Evolutionary conservation across 441 rosid species (phyloP), one percentile per base, ranked within the genome.

Genomic region (Pelargonium citronellum): DNA sequence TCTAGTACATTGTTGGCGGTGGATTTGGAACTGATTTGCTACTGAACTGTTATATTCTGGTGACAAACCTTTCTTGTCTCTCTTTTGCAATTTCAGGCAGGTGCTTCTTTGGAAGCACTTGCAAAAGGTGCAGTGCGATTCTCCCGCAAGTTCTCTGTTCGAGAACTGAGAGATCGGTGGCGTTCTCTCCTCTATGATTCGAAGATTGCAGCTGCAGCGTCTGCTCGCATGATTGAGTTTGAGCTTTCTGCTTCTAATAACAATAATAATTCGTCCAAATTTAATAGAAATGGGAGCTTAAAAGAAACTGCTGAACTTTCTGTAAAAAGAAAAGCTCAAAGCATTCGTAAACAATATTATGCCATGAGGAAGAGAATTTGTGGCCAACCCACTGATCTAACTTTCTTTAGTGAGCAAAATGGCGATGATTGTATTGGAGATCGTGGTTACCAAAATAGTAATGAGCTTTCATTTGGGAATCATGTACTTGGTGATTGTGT

Each of bases 41-140:
- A 15, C 60, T 53, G 22, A 4, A 19, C 20, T 53, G 60, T 2
- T 15, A 5, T 53, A 53, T 53, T 53, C 60, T 53, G 60, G 60
- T 53, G 60, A 53, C 60, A 16, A 53, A 16, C 30, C 12, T 70
- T 70, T 24, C 15, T 19, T 15, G 41, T 58, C 6, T 61, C 71
- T 0, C 15, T 47, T 0, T 12, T 70, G 75, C 37, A 64, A 43
- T 73, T 81, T 22, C 72, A 87, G 89, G 76, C 71, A 13, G 89
- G 91, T 19, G 87, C 86, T 71, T 83, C 87, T 53, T 73, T 87
- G 75, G 91, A 87, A 84, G 79, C 88, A 10, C 79, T 87, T 74
- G 89, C 89, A 3, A 87, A 84, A 78, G 88, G 86, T 22, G 88
- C 87, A 2, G 85, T 87, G 17, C 75, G 49, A 62, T 87, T 87